Percentiles rank a stretch among this genome's conserved stretches.
Evolutionary conservation across 164 flowering plant genomes (phyloP).

Genomic region (Tetracentron sinense): DNA sequence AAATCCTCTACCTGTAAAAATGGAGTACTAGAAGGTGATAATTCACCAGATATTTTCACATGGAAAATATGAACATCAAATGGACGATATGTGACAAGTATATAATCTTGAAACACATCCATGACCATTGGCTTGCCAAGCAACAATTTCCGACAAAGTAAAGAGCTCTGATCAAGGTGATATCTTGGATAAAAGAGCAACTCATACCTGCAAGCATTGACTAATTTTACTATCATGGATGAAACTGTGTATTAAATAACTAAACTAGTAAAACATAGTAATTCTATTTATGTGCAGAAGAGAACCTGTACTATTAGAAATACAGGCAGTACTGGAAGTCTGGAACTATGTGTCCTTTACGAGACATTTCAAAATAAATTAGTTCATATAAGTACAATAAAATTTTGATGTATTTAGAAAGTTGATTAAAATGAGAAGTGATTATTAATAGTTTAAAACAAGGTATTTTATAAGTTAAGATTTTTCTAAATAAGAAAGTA

Average conservation of each 20-base stretch:
- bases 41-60: slow-evolving; percentile 67
- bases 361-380: background rate
- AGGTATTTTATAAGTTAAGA: too few relatives aligned
- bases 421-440: background rate
- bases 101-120: slow-evolving; percentile 89
- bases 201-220: slow-evolving; percentile 81
- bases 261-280: background rate
- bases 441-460: too few relatives aligned
- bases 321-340: background rate
- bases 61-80: slow-evolving; percentile 92
- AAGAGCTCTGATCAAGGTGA: slow-evolving; percentile 95
- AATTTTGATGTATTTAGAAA: too few relatives aligned
- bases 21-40: slow-evolving; percentile 76
- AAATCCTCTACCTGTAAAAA: slow-evolving; percentile 64
- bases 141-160: slow-evolving; percentile 76
- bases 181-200: slow-evolving; percentile 95
- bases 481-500: too few relatives aligned
- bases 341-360: background rate
- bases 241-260: background rate
- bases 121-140: slow-evolving; percentile 90
- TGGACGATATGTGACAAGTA: slow-evolving; percentile 90
- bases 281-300: background rate
- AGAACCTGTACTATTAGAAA: background rate
- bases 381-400: background rate
- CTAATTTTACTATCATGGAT: background rate